These are phyloP conservation scores for Suhomyces choctaworum DNA, from an alignment of 1,139 yeast species.

Conservation along the genomic window DNA sequence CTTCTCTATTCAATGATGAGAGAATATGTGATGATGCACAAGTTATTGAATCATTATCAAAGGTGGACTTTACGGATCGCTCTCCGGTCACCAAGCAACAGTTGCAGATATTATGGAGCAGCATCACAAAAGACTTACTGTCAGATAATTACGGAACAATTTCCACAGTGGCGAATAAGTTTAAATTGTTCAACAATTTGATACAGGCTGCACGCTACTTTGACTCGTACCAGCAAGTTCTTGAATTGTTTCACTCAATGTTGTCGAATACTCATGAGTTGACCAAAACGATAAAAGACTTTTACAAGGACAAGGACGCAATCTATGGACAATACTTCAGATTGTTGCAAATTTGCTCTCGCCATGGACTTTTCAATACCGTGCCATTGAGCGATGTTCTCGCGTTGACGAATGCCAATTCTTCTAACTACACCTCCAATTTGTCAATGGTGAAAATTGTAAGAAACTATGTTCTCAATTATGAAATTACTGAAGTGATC, in stretches of 20 bases:
- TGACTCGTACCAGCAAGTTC: slow-evolving; percentile 8
- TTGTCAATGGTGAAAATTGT: slow-evolving; percentile 24
- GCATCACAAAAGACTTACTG: slow-evolving; percentile 24
- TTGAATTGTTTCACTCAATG: slow-evolving; percentile 21
- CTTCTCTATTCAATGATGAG: background rate
- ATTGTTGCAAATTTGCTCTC: slow-evolving; percentile 11
- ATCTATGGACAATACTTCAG: slow-evolving; percentile 37
- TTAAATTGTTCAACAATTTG: slow-evolving; percentile 34
- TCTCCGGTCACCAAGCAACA: background rate
- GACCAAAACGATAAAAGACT: slow-evolving; percentile 29
- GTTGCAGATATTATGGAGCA: slow-evolving; percentile 16
- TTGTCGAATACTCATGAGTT: slow-evolving; percentile 27
- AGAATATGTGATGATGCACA: slow-evolving; percentile 6
- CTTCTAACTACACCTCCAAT: slow-evolving; percentile 29
- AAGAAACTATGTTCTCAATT: slow-evolving; percentile 11
- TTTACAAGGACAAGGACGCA: slow-evolving; percentile 47
- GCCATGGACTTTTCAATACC: slow-evolving; percentile 4
- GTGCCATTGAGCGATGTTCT: slow-evolving; percentile 13
- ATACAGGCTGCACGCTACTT: slow-evolving; percentile 7
- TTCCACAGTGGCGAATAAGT: slow-evolving; percentile 29
- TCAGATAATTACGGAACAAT: slow-evolving; percentile 31
- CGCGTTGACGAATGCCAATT: slow-evolving; percentile 21
- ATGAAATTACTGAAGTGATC: slow-evolving; percentile 13
- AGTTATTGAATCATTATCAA: slow-evolving; percentile 10
- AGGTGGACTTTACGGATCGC: background rate